Base-by-base conservation (phyloP, 163 green algal genomes). In the Dunaliella salina region DNA sequence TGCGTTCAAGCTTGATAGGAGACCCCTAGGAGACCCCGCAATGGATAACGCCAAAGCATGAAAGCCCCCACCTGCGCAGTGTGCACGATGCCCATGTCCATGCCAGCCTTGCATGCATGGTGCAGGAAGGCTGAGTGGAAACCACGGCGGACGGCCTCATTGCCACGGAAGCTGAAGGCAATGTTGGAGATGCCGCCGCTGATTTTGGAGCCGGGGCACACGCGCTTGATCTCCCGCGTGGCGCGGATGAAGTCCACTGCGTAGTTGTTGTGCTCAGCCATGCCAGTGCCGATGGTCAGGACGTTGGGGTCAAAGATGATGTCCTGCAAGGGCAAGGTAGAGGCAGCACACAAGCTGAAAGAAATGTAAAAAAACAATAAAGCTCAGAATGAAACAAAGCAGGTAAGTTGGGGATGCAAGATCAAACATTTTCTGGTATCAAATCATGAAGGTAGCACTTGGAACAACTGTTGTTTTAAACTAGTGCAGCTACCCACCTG, bases 251-350 rank as follows among this genome's bases (percentile, higher is more conserved):
- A 99, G 92, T 99, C 97, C 29, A 99, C 97, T 0, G 95, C 97
- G 80, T 99, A 99, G 94, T 99, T 99, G 94, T 98, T 98, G 95
- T 99, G 97, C 93, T 99, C 97, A n/a, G 94, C 80, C 88, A 99
- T 88, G 40, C 97, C 97, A 13, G 97, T 99, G 88, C 96, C 97
- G 4, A 99, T 93, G 57, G 97, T 99, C 29, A 99, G 94, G 89
- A 99, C 99, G 93, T 99, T 99, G 91, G 97, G 97, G 89, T 99
- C 97, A 69, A 99, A 99, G 81, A 99, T 96, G 91, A 99, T 97
- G 91, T 99, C 97, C 89, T 75, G 24, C 75, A 35, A 17, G 17
- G n/a, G 30, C 75, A 40, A 8, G 40, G 40, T 8, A 50, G 40
- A 3, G 8, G 8, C 40, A 3, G 40, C 40, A 50, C 8, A 8